Percentiles rank a stretch among this genome's conserved stretches.
Conservation (phyloP, 257 asterid species). For the Solanum dulcamara region DNA sequence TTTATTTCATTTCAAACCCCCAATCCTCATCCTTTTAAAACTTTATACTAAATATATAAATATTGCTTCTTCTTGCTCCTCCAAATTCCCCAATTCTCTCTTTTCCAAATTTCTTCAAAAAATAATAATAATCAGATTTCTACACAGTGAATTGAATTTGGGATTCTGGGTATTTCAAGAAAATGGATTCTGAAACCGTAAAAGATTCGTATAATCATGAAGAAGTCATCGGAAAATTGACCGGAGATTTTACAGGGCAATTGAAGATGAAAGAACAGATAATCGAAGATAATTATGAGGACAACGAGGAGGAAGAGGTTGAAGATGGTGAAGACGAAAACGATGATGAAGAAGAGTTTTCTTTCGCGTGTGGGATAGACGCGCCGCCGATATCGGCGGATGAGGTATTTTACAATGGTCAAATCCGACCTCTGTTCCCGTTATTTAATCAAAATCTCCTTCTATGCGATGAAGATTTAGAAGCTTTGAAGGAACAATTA, state of each 20-base stretch:
- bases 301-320: background rate
- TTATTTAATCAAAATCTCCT: conserved; percentile 43
- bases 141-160: background rate
- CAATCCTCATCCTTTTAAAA: background rate
- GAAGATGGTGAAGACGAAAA: conserved; percentile 12
- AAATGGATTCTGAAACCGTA: background rate
- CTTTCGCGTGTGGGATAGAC: conserved; percentile 40
- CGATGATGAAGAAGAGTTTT: conserved; percentile 48
- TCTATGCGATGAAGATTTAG: conserved; percentile 20
- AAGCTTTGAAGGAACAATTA: conserved; percentile 10
- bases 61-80: background rate
- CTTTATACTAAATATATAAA: background rate
- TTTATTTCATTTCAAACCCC: conserved; percentile 5
- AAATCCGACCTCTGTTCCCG: conserved; percentile 65
- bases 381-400: conserved; percentile 69
- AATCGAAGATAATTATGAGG: background rate
- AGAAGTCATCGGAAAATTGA: background rate
- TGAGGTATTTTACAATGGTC: conserved; percentile 71
- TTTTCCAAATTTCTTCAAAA: background rate
- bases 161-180: background rate
- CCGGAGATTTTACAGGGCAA: background rate
- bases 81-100: background rate
- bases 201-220: background rate
- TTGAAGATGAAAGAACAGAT: background rate
- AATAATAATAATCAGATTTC: background rate